Conservation (phyloP, 352 stramenopile species). For the Globisporangium polare region DNA sequence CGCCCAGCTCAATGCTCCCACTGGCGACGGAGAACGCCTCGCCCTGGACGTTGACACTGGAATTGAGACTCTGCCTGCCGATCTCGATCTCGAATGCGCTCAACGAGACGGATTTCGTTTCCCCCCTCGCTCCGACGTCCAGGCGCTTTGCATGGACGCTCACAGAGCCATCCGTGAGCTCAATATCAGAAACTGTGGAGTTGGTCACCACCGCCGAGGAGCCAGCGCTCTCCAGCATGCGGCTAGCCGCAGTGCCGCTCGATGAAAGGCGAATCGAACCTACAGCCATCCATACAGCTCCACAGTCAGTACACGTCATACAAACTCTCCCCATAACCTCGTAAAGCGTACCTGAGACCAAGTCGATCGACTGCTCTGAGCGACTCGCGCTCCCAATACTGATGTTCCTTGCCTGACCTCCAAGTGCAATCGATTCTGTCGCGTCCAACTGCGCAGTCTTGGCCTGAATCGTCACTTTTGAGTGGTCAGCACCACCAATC, state of each 20-base stretch:
- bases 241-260: not conserved
- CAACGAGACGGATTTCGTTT: slow-evolving; percentile 11
- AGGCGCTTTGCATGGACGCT: slow-evolving; percentile 1
- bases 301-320: not conserved
- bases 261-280: slow-evolving; percentile 13
- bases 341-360: slow-evolving; percentile 20
- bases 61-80: slow-evolving; percentile 5
- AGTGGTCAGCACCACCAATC: slow-evolving; percentile 22
- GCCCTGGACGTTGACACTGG: slow-evolving; percentile 4
- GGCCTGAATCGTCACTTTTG: slow-evolving; percentile 25
- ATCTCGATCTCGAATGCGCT: not conserved
- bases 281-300: not conserved
- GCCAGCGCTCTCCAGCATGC: not conserved
- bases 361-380: slow-evolving; percentile 26
- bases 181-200: not conserved
- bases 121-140: slow-evolving; percentile 1
- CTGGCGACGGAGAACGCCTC: slow-evolving; percentile 7
- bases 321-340: too few species aligned
- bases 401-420: slow-evolving; percentile 20
- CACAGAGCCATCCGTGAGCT: slow-evolving; percentile 11
- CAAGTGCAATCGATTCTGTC: slow-evolving; percentile 22
- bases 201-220: not conserved
- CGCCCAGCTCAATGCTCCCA: slow-evolving; percentile 10
- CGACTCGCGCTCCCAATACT: slow-evolving; percentile 21
- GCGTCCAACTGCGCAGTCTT: slow-evolving; percentile 23